Conservation (phyloP, 805 yeast genomes). For the Barnettozyma botsteinii region DNA sequence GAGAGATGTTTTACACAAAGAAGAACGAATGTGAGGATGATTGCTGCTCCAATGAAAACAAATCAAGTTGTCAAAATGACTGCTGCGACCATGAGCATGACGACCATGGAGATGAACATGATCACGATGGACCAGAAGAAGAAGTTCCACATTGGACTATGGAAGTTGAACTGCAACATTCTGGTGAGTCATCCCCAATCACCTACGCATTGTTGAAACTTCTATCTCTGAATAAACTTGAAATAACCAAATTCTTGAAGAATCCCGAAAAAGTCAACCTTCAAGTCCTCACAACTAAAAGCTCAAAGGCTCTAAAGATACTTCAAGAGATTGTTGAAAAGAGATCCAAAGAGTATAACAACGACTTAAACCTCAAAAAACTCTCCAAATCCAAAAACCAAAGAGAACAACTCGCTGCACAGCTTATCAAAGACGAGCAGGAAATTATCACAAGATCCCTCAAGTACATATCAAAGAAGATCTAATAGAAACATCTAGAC, state of each 20-base stretch:
- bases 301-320: constrained; percentile 18
- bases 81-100: constrained; percentile 9
- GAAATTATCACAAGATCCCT: constrained; percentile 14
- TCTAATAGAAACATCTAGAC: no score
- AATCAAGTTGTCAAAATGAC: constrained; percentile 18
- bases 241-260: constrained; percentile 24
- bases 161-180: constrained; percentile 32
- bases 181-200: constrained; percentile 42
- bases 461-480: constrained; percentile 10
- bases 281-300: constrained; percentile 15
- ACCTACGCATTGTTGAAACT: constrained; percentile 38
- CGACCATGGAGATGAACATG: neutral
- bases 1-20: constrained; percentile 11
- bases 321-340: constrained; percentile 13
- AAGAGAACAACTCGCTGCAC: constrained; percentile 17
- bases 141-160: constrained; percentile 38
- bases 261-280: constrained; percentile 16
- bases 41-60: constrained; percentile 12
- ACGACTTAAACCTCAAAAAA: constrained; percentile 8
- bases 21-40: constrained; percentile 14
- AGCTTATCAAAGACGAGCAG: constrained; percentile 16
- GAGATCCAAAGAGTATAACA: constrained; percentile 16
- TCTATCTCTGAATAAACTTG: constrained; percentile 26
- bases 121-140: constrained; percentile 11
- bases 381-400: constrained; percentile 12